Conservation (phyloP, 768 basidiomycete species). For the Tylopilus felleus region DNA sequence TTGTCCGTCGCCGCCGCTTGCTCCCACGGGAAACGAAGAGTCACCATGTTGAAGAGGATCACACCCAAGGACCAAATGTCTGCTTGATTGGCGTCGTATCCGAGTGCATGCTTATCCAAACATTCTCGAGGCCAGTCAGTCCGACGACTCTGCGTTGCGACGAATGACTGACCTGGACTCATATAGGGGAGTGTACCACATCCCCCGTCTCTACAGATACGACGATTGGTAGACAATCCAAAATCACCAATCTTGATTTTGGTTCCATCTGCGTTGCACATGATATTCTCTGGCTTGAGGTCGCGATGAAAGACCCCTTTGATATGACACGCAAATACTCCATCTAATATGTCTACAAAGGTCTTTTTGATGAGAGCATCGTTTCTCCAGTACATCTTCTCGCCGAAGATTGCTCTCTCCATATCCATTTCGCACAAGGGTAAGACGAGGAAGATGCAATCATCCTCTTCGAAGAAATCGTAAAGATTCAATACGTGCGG, state of each 20-base stretch:
- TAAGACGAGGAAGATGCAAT: constrained; percentile 64
- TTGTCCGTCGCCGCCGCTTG: constrained; percentile 3
- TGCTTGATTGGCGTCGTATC: constrained; percentile 21
- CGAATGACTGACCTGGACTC: constrained; percentile 61
- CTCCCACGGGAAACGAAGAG: constrained; percentile 37
- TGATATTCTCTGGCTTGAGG: constrained; percentile 82
- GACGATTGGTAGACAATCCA: constrained; percentile 56
- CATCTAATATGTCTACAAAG: constrained; percentile 77
- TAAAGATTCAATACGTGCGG: constrained; percentile 66
- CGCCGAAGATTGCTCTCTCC: constrained; percentile 52
- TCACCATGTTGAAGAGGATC: constrained; percentile 82
- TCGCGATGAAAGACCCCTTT: constrained; percentile 78
- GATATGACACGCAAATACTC: constrained; percentile 70
- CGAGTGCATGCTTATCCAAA: constrained; percentile 38
- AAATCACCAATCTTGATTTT: constrained; percentile 71
- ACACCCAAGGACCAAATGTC: constrained; percentile 77
- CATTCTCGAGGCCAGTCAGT: constrained; percentile 45
- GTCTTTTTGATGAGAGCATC: constrained; percentile 58
- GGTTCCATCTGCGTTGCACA: constrained; percentile 53
- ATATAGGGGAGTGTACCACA: constrained; percentile 64
- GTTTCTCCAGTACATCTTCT: constrained; percentile 50
- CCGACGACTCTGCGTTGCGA: neutral
- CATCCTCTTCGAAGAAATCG: constrained; percentile 53
- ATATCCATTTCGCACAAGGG: constrained; percentile 65
- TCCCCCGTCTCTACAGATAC: constrained; percentile 46